Conservation (phyloP, 352 stramenopile genomes). For the Globisporangium echinulatum region DNA sequence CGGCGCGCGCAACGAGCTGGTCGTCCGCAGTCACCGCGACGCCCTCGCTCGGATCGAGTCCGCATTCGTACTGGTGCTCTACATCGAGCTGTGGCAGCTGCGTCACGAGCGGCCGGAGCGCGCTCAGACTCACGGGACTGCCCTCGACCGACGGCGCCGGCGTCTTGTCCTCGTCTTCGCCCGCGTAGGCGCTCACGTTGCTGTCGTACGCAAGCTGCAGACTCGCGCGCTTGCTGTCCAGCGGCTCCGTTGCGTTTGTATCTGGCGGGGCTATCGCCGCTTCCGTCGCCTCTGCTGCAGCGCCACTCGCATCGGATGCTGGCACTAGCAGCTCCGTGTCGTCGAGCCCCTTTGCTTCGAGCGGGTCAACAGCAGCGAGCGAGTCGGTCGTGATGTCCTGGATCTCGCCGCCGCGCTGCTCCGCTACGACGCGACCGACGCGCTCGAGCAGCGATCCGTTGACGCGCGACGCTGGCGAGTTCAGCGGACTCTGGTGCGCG, state of each 20-base stretch:
- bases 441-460: conserved; percentile 48
- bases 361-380: conserved; percentile 1
- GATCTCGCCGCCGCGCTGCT: conserved; percentile 72
- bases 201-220: conserved; percentile 9
- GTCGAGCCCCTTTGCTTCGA: conserved; percentile 9
- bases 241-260: too few relatives aligned
- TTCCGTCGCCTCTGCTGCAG: not conserved
- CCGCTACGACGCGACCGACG: conserved; percentile 65
- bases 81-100: conserved; percentile 20
- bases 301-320: conserved; percentile 1
- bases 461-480: conserved; percentile 14
- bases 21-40: conserved; percentile 49
- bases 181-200: conserved; percentile 1
- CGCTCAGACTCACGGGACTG: conserved; percentile 1
- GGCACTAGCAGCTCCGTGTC: conserved; percentile 5
- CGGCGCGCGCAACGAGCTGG: conserved; percentile 54
- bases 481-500: conserved; percentile 15
- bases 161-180: conserved; percentile 7
- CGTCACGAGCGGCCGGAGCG: conserved; percentile 13
- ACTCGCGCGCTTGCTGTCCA: not conserved
- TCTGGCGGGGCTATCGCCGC: too few relatives aligned
- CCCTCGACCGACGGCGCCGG: conserved; percentile 5
- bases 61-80: conserved; percentile 37
- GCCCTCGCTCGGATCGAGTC: conserved; percentile 61
- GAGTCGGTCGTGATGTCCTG: conserved; percentile 64